A percentile compares a stretch with the other conserved stretches of the same genome.
Evolutionary conservation across 805 yeast genomes (phyloP).

Genomic region (Saturnispora sanitii): DNA sequence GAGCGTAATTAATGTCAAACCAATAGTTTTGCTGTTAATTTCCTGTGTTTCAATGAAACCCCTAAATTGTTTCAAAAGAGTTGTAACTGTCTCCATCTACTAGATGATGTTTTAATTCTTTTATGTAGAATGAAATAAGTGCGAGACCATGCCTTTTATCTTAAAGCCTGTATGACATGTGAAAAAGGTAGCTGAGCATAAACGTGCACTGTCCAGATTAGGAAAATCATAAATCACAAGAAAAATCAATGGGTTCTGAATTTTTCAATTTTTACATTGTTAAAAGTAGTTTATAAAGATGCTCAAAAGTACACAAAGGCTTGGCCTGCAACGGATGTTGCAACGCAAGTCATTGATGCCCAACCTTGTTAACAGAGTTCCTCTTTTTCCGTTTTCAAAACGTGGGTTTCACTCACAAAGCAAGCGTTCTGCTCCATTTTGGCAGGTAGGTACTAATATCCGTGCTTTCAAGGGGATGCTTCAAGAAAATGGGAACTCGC

Average conservation of each 20-base stretch:
- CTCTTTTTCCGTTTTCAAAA: not conserved
- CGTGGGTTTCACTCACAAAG: constrained; percentile 6
- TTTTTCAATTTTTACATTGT: not conserved
- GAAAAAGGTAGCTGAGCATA: constrained; percentile 5
- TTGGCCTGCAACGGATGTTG: too few species aligned
- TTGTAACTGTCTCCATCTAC: too few species aligned
- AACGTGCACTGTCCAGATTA: not conserved
- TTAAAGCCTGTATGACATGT: not conserved
- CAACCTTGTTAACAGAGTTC: not conserved
- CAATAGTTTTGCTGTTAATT: not conserved
- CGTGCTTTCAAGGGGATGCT: constrained; percentile 19
- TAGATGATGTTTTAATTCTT: too few species aligned
- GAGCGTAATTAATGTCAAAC: constrained; percentile 1
- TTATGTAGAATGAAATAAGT: too few species aligned
- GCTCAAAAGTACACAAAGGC: too few species aligned
- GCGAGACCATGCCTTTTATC: not conserved
- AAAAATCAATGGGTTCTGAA: not conserved
- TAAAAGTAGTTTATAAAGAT: too few species aligned
- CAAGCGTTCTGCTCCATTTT: constrained; percentile 20
- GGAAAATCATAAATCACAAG: not conserved
- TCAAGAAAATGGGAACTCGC: constrained; percentile 29
- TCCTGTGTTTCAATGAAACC: constrained; percentile 3
- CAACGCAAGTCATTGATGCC: too few species aligned
- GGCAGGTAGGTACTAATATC: constrained; percentile 27
- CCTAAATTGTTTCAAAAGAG: too few species aligned